Percentiles rank a stretch among this genome's conserved stretches.
Conservation (phyloP, 139 green algal species). For the Micractinium sp. region DNA sequence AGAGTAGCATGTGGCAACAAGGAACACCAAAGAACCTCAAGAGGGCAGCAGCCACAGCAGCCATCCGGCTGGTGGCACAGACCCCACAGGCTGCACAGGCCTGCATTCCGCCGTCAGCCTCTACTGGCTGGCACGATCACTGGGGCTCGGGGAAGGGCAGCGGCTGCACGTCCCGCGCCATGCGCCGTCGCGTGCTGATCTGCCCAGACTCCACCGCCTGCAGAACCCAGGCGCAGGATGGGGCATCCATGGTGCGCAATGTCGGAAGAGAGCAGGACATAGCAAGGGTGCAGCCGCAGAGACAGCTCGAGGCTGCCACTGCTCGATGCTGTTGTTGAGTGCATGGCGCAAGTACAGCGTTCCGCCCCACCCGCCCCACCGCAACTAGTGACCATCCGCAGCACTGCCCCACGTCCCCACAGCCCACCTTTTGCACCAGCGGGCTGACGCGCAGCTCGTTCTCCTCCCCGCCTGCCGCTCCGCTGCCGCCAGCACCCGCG, state of each 20-base stretch:
- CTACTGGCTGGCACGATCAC: neutral
- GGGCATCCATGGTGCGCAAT: neutral
- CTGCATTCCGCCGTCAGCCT: too few relatives aligned
- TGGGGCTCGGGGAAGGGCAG: slow-evolving; percentile 12
- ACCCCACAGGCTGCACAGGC: too few relatives aligned
- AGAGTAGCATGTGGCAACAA: too few relatives aligned
- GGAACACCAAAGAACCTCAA: too few relatives aligned
- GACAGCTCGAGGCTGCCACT: neutral
- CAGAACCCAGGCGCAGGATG: neutral
- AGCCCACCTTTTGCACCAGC: slow-evolving; percentile 11
- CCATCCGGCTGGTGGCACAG: too few relatives aligned
- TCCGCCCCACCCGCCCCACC: neutral
- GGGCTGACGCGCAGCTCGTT: slow-evolving; percentile 16
- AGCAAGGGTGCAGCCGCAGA: neutral
- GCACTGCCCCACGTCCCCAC: neutral
- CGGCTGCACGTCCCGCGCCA: slow-evolving; percentile 20
- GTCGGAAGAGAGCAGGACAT: neutral
- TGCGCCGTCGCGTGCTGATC: slow-evolving; percentile 24
- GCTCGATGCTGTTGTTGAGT: neutral
- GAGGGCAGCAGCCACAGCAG: too few relatives aligned
- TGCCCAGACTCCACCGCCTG: slow-evolving; percentile 27
- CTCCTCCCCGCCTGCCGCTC: neutral
- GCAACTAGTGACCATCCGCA: neutral
- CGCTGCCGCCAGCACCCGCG: neutral
- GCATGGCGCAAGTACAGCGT: neutral